Evolutionary conservation across 2,329 filamentous ascomycete genomes (phyloP).

Genomic region (Neopestalotiopsis sp.): DNA sequence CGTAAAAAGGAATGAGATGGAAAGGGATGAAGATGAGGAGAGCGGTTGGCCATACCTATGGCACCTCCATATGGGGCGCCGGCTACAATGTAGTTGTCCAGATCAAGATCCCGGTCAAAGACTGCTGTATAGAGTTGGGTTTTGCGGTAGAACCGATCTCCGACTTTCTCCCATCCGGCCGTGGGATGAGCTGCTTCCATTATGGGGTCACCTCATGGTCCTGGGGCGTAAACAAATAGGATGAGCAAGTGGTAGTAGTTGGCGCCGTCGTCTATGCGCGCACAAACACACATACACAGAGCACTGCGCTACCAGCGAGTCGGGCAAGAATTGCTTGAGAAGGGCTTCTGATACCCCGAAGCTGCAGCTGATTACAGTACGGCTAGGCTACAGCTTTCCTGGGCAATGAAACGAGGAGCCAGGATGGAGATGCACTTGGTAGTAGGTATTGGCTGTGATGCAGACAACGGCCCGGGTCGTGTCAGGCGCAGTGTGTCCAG

Average conservation of each 20-base stretch:
- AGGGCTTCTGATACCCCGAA: neutral
- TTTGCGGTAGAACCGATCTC: conserved; percentile 94
- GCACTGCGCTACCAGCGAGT: neutral
- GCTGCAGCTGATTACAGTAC: neutral
- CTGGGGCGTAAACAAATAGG: neutral
- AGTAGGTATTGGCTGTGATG: neutral
- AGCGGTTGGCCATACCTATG: conserved; percentile 66
- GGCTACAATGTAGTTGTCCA: conserved; percentile 91
- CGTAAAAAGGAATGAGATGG: conserved; percentile 20
- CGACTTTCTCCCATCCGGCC: conserved; percentile 92
- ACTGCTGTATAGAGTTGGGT: conserved; percentile 90
- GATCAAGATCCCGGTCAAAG: conserved; percentile 90
- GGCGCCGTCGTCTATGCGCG: neutral
- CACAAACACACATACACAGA: neutral
- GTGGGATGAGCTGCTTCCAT: conserved; percentile 72
- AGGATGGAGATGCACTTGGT: neutral
- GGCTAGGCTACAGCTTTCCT: neutral
- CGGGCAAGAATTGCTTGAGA: neutral
- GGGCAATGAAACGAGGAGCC: neutral
- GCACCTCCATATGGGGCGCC: conserved; percentile 94
- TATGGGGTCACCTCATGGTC: conserved; percentile 38
- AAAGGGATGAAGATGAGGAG: conserved; percentile 7
- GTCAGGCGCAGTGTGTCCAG: neutral
- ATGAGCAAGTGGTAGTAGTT: neutral
- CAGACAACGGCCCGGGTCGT: neutral